Evolutionary conservation across 2,329 filamentous ascomycete genomes (phyloP).

Genomic region (Camillea tinctor): DNA sequence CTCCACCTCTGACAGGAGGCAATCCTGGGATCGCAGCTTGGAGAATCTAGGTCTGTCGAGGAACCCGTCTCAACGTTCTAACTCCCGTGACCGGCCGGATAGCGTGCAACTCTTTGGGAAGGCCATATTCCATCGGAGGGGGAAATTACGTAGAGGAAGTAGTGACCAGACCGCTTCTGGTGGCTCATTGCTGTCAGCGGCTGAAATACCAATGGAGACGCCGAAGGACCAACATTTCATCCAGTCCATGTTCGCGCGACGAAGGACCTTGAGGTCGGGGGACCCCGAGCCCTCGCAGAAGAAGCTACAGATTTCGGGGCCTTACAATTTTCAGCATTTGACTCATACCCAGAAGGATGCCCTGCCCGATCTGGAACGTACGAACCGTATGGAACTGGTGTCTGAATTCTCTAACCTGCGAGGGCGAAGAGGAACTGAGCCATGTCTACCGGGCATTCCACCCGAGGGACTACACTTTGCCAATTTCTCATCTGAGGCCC

Average conservation of each 20-base stretch:
- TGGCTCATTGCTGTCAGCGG: conserved; percentile 48
- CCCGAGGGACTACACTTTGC: conserved; percentile 45
- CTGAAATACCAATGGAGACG: conserved; percentile 40
- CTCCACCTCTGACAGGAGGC: conserved; percentile 40
- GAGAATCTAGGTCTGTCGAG: conserved; percentile 52
- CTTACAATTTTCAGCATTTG: conserved; percentile 67
- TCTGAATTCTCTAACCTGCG: conserved; percentile 45
- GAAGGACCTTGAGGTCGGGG: conserved; percentile 39
- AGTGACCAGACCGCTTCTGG: conserved; percentile 47
- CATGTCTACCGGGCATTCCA: conserved; percentile 37
- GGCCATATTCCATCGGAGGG: conserved; percentile 56
- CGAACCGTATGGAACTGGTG: conserved; percentile 41
- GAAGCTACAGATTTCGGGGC: conserved; percentile 57
- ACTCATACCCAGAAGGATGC: conserved; percentile 56
- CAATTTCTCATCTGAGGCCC: conserved; percentile 47
- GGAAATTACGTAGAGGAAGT: conserved; percentile 51
- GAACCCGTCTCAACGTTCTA: conserved; percentile 56
- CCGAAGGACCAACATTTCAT: conserved; percentile 45
- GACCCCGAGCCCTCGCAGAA: conserved; percentile 33
- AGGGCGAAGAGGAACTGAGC: conserved; percentile 35
- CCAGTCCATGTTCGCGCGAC: conserved; percentile 51
- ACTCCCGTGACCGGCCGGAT: conserved; percentile 54
- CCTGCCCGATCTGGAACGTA: conserved; percentile 39
- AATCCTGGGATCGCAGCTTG: conserved; percentile 50
- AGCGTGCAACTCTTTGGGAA: conserved; percentile 60